Base-by-base conservation (phyloP, 2,329 filamentous ascomycete genomes). In the Ascochyta pisi region DNA sequence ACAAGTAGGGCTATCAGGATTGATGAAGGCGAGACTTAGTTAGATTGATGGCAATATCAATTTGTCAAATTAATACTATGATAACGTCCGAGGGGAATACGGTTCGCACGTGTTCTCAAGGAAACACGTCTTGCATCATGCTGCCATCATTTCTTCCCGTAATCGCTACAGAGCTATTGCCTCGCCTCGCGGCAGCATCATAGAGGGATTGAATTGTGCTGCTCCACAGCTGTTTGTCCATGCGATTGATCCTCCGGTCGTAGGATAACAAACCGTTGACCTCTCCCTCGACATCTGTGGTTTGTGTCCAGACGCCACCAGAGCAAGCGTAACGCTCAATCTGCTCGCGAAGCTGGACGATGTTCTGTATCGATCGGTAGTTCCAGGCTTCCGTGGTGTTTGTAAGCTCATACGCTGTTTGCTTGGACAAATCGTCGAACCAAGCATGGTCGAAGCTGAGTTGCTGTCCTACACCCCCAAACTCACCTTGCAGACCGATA, bases 241-340 rank as follows among this genome's bases (percentile, higher is more conserved):
- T 82, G 0, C 88, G 78, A 31, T 87, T 69, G 0, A 88, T 54
- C 0, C 87, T 78, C 1, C 88, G 83, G 69, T 91, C 88, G 63
- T 89, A 89, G 0, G 87, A 89, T 62, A 89, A 71, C 53, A 91
- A 76, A 0, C 89, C 89, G 62, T 91, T 91, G 8, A 91, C 86
- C 69, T 91, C 89, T 4, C 88, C 88, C 69, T 91, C 88, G 0
- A 91, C 88, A 63, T 91, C 89, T 0, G 86, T 89, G 0, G 88
- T 91, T 77, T 91, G 88, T 0, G 89, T 91, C 82, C 87, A 91
- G 0, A 91, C 83, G 10, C 83, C 89, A 0, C 84, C 88, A 31
- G 84, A 88, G 74, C 89, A 91, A 0, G 84, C 80, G 52, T 81
- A 90, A 10, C 74, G 74, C 54, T 84, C 79, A 12, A 80, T 71